Percentiles rank a stretch among this genome's conserved stretches.
These are phyloP conservation scores for Plasmodium malariae DNA, from an alignment of 169 alveolate genomes.

Conservation along the genomic window DNA sequence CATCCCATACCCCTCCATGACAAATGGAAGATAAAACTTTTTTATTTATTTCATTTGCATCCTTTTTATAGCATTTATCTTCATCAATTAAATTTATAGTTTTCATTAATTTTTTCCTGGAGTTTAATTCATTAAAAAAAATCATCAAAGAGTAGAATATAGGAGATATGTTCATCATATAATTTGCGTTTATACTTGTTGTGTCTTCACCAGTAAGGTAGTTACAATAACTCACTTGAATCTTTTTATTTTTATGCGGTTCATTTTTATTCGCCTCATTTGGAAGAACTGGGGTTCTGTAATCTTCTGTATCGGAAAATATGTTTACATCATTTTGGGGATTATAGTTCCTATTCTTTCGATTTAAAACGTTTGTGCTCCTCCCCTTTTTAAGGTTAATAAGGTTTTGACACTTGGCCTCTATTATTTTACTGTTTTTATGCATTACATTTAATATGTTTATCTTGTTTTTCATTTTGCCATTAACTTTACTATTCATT, in stretches of 20 bases:
- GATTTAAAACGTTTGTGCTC: background rate
- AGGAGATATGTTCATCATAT: conserved; percentile 40
- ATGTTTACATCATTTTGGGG: background rate
- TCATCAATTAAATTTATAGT: conserved; percentile 59
- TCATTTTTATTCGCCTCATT: background rate
- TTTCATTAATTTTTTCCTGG: conserved; percentile 64
- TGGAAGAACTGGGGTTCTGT: background rate
- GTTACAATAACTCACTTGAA: background rate
- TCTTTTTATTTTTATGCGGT: too few relatives aligned
- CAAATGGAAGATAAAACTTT: conserved; percentile 77
- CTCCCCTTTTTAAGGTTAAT: background rate
- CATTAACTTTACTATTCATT: too few relatives aligned
- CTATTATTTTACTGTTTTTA: conserved; percentile 30
- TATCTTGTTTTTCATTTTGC: background rate
- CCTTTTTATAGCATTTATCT: conserved; percentile 63
- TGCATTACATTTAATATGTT: conserved; percentile 13
- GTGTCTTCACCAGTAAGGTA: background rate
- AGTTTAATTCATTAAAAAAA: conserved; percentile 53
- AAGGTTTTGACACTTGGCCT: background rate
- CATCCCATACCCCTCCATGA: conserved; percentile 91
- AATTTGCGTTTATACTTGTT: background rate
- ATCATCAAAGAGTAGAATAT: conserved; percentile 60
- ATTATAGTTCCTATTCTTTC: background rate
- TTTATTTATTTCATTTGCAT: conserved; percentile 62
- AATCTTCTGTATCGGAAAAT: background rate